Conservation (phyloP, 2,329 filamentous ascomycete genomes). For the Tolypocladium endophyticum region DNA sequence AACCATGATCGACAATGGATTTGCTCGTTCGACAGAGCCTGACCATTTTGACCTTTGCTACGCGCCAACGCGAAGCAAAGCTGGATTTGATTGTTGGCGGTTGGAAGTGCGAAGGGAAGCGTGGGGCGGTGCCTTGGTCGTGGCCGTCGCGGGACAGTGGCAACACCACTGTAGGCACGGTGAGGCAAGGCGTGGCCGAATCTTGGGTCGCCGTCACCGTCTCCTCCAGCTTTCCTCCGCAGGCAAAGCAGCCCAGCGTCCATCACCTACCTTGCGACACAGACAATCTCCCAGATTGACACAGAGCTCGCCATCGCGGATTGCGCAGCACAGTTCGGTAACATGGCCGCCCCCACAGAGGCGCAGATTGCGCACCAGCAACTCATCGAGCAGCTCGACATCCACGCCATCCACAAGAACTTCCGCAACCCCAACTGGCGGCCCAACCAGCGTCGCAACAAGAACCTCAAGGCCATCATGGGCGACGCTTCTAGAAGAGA, state of each 20-base stretch:
- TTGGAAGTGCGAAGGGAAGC: neutral
- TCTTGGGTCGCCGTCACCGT: neutral
- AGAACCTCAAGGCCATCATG: conserved; percentile 95
- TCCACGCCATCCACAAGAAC: conserved; percentile 72
- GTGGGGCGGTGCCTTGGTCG: neutral
- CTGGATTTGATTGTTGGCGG: neutral
- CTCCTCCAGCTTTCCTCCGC: neutral
- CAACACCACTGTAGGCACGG: conserved; percentile 13
- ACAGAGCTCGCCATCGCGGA: neutral
- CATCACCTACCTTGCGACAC: neutral
- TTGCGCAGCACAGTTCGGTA: conserved; percentile 28
- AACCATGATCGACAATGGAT: neutral
- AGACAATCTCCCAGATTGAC: neutral
- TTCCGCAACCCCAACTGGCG: conserved; percentile 90
- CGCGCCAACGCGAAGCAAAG: neutral
- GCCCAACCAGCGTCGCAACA: conserved; percentile 90
- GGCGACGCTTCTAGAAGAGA: conserved; percentile 82
- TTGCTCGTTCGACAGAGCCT: neutral
- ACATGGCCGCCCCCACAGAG: conserved; percentile 56
- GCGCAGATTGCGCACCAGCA: conserved; percentile 71
- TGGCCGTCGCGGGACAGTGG: neutral
- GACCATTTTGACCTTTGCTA: neutral
- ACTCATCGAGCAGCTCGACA: conserved; percentile 85
- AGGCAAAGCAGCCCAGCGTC: neutral
- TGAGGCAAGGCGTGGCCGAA: conserved; percentile 23